Base-by-base conservation (phyloP, 148 eudicot species). In the Spergularia marina region DNA sequence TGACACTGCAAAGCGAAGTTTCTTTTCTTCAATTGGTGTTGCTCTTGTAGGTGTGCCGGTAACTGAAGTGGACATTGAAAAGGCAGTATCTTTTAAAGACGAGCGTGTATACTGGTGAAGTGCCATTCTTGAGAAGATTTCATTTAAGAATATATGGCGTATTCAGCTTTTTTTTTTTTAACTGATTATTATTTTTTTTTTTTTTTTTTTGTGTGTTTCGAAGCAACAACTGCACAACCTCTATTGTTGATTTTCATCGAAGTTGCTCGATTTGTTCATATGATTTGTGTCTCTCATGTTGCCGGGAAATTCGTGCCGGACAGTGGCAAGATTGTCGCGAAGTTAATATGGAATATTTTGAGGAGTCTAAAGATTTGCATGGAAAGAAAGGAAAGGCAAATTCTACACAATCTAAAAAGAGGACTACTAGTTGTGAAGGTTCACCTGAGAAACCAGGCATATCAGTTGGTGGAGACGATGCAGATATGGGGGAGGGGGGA, bases 261-360 rank as follows among this genome's bases (percentile, higher is more conserved):
- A 88, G 81, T 79, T 90, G 95, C 51, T 79, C 85, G 3, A 20
- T 57, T 10, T 84, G 91, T 67, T 20, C 41, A 65, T 84, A 87
- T 83, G 85, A 88, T 76, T 76, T 88, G 16, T 90, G 95, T 68
- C 83, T 88, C 60, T 65, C 68, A 52, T 90, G 90, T 76, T 90
- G 92, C 77, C 80, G 77, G 34, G 91, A 90, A 81, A 62, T 88
- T 13, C 89, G 90, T 51, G 80, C 73, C 67, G 87, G 87, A 23
- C 61, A 79, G 51, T 78, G 84, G 12, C 83, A 63, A 65, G 83
- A 78, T 72, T 78, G 75, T 62, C 83, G 77, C 36, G 84, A 78
- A 79, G 80, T 80, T 71, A 52, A 47, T 17, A 67, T 81, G 73
- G 74, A n/a, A n/a, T n/a, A n/a, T n/a, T n/a, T n/a, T n/a, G n/a